phyloP scores from a whole-genome alignment of 2,329 filamentous ascomycete species.

The Neonectria sp. region DNA sequence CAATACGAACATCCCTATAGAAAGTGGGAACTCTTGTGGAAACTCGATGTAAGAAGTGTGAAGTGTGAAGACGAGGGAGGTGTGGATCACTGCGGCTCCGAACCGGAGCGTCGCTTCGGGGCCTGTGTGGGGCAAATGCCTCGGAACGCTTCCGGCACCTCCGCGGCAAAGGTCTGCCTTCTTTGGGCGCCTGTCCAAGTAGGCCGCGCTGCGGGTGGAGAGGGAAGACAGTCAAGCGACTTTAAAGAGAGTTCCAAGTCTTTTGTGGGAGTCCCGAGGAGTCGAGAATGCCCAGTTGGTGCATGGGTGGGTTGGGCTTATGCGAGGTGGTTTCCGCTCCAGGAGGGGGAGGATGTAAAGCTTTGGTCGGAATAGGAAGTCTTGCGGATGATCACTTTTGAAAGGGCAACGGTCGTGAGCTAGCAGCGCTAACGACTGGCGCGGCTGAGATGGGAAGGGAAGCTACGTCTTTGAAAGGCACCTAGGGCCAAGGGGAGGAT shows the following conservation, averaged over 20 bases:
- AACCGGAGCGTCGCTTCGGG: neutral
- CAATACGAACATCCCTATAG: neutral
- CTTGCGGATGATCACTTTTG: constrained; percentile 19
- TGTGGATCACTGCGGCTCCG: constrained; percentile 11
- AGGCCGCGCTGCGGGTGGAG: neutral
- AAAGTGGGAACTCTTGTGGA: neutral
- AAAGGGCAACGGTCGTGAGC: neutral
- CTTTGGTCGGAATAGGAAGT: constrained; percentile 25
- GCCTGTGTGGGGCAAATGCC: constrained; percentile 1
- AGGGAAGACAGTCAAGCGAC: neutral
- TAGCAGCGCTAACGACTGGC: constrained; percentile 2
- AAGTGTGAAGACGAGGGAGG: neutral
- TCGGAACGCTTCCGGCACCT: constrained; percentile 6
- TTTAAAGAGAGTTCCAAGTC: neutral
- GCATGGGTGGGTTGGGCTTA: neutral
- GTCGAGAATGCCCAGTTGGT: neutral
- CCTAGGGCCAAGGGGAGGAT: neutral
- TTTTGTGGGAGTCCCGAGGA: neutral
- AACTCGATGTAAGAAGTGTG: neutral
- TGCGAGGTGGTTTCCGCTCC: constrained; percentile 7
- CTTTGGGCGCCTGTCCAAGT: neutral
- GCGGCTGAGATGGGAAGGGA: constrained; percentile 13
- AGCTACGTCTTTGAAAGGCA: constrained; percentile 12
- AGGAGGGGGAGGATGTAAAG: constrained; percentile 12
- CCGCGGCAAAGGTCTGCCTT: neutral